phyloP scores from a whole-genome alignment of 2,329 filamentous ascomycete species.

The Aspergillus arachidicola region DNA sequence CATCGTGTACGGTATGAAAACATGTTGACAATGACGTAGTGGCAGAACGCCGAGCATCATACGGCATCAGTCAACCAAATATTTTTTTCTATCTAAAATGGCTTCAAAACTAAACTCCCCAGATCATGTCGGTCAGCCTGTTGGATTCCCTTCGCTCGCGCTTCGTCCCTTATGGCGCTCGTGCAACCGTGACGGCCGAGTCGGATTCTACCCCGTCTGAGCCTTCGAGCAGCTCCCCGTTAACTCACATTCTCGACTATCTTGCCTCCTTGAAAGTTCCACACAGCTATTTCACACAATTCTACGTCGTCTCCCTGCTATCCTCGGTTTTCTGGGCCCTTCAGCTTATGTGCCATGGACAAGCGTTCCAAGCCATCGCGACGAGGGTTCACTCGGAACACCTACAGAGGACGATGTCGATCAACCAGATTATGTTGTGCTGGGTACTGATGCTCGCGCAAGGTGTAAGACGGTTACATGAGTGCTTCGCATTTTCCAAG shows the following conservation, averaged over 20 bases:
- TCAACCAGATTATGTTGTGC: constrained; percentile 64
- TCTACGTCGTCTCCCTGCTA: constrained; percentile 73
- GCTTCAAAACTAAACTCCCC: constrained; percentile 23
- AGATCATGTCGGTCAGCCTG: constrained; percentile 55
- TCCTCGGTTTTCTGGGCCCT: constrained; percentile 74
- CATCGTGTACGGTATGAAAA: constrained; percentile 41
- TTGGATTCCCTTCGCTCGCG: constrained; percentile 55
- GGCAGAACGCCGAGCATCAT: constrained; percentile 6
- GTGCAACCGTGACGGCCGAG: constrained; percentile 40
- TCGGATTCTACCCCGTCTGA: constrained; percentile 12
- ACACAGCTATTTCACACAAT: constrained; percentile 86
- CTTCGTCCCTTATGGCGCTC: constrained; percentile 64
- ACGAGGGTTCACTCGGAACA: constrained; percentile 41
- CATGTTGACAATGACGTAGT: constrained; percentile 11
- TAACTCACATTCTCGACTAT: constrained; percentile 48
- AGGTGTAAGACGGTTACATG: constrained; percentile 72
- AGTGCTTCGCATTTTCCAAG: constrained; percentile 67
- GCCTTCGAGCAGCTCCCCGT: constrained; percentile 15
- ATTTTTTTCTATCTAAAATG: constrained; percentile 14
- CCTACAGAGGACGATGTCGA: constrained; percentile 54
- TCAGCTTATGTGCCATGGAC: constrained; percentile 62
- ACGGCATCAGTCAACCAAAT: constrained; percentile 1
- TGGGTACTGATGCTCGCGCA: constrained; percentile 78
- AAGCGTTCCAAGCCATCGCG: constrained; percentile 54
- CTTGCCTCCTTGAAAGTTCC: constrained; percentile 67